phyloP scores from a whole-genome alignment of 495 filamentous ascomycete genomes.

The Penicillium samsonianum region DNA sequence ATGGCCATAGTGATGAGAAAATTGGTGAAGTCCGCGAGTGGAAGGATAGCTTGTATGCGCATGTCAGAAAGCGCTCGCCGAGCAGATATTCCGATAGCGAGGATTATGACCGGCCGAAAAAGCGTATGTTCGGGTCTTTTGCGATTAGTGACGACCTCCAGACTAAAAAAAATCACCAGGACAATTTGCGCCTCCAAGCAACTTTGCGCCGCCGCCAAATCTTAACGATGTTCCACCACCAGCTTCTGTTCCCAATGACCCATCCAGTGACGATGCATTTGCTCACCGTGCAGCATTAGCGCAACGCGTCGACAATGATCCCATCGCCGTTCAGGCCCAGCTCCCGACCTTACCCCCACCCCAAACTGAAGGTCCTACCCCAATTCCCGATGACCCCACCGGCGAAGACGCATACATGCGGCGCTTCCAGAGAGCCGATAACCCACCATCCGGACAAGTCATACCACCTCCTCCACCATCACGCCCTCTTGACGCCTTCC shows the following conservation, averaged over 20 bases:
- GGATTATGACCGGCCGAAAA: slow-evolving; percentile 52
- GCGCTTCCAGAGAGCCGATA: slow-evolving; percentile 52
- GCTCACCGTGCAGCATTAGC: slow-evolving; percentile 60
- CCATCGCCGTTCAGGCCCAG: slow-evolving; percentile 8
- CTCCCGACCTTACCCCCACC: slow-evolving; percentile 24
- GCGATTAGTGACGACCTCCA: background rate
- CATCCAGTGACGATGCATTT: slow-evolving; percentile 72
- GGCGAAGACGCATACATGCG: slow-evolving; percentile 70
- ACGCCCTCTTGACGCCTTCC: slow-evolving; percentile 39
- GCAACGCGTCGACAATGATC: slow-evolving; percentile 17
- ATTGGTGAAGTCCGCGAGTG: slow-evolving; percentile 79
- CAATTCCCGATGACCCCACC: slow-evolving; percentile 53
- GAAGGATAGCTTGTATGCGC: slow-evolving; percentile 82
- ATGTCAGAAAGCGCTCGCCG: slow-evolving; percentile 56
- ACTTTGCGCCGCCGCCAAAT: slow-evolving; percentile 71
- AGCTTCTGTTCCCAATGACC: slow-evolving; percentile 52
- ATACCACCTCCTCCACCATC: slow-evolving; percentile 38
- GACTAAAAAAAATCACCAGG: slow-evolving; percentile 41
- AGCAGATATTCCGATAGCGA: slow-evolving; percentile 60
- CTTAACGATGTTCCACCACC: slow-evolving; percentile 43
- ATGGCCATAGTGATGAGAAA: slow-evolving; percentile 82
- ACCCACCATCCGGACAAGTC: slow-evolving; percentile 31
- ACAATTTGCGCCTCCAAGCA: slow-evolving; percentile 71
- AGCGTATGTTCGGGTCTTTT: slow-evolving; percentile 45
- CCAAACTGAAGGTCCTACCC: slow-evolving; percentile 45